These are phyloP conservation scores for Scedosporium dehoogii DNA, from an alignment of 2,329 filamentous ascomycete genomes.

Conservation along the genomic window DNA sequence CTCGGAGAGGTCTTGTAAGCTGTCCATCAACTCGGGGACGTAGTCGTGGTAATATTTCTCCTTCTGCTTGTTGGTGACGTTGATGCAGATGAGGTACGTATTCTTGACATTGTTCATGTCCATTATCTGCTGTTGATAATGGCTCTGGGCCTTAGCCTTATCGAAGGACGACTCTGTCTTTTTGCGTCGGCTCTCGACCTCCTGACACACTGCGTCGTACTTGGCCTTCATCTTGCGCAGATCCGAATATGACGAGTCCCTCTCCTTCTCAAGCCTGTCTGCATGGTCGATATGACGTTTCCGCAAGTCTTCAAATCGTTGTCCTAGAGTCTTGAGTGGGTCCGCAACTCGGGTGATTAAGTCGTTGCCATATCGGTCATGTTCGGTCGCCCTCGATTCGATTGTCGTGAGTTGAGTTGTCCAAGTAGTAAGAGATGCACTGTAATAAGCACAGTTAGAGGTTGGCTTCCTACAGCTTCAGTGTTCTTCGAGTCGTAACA, in stretches of 20 bases:
- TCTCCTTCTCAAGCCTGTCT: slow-evolving; percentile 78
- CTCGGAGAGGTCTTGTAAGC: slow-evolving; percentile 86
- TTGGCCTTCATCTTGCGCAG: slow-evolving; percentile 85
- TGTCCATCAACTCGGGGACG: slow-evolving; percentile 85
- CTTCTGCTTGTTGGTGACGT: slow-evolving; percentile 95
- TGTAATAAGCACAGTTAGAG: slow-evolving; percentile 19
- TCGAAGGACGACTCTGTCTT: slow-evolving; percentile 93
- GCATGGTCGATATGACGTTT: slow-evolving; percentile 88
- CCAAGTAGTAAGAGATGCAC: slow-evolving; percentile 95
- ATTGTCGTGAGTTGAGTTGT: slow-evolving; percentile 84
- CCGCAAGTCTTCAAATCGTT: slow-evolving; percentile 80
- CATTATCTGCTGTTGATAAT: slow-evolving; percentile 82
- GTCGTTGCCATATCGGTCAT: slow-evolving; percentile 74
- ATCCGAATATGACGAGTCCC: slow-evolving; percentile 73
- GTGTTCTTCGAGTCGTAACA: no score
- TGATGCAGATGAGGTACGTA: slow-evolving; percentile 92
- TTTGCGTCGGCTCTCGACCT: slow-evolving; percentile 88
- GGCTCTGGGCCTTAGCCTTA: slow-evolving; percentile 81
- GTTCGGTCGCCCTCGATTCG: slow-evolving; percentile 78
- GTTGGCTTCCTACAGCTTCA: not conserved
- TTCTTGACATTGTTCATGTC: slow-evolving; percentile 99
- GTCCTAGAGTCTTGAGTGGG: slow-evolving; percentile 65
- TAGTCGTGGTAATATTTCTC: slow-evolving; percentile 97
- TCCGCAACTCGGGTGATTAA: slow-evolving; percentile 75
- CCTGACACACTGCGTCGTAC: slow-evolving; percentile 87